These are phyloP conservation scores for Leishmania amazonensis DNA, from an alignment of 208 protist species.

Conservation along the genomic window DNA sequence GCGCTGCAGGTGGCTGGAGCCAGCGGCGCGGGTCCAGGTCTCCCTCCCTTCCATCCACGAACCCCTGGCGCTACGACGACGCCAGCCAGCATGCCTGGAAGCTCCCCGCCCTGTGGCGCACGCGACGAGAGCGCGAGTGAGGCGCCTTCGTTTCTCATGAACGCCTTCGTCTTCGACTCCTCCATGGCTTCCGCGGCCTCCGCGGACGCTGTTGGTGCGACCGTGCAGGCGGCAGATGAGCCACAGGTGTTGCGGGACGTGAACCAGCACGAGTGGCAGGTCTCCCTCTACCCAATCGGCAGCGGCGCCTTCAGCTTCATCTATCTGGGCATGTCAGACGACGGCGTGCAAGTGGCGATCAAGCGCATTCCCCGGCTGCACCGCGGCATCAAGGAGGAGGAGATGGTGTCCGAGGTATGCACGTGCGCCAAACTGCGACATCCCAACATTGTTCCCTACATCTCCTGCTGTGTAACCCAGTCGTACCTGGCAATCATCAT, in stretches of 20 bases:
- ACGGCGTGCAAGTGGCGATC: slow-evolving; percentile 80
- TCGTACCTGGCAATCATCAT: slow-evolving; percentile 81
- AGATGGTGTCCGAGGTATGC: slow-evolving; percentile 66
- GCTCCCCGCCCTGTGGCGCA: slow-evolving; percentile 8
- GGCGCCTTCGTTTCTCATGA: slow-evolving; percentile 28
- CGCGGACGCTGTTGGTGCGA: slow-evolving; percentile 21
- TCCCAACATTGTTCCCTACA: slow-evolving; percentile 83
- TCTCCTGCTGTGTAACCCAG: slow-evolving; percentile 62
- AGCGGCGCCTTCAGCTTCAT: slow-evolving; percentile 72
- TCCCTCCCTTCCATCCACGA: slow-evolving; percentile 12
- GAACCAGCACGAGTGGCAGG: slow-evolving; percentile 59
- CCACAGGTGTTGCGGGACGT: slow-evolving; percentile 61
- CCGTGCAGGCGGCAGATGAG: slow-evolving; percentile 34
- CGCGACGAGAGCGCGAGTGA: slow-evolving; percentile 20
- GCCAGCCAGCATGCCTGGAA: slow-evolving; percentile 20
- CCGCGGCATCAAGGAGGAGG: slow-evolving; percentile 64
- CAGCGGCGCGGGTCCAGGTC: not conserved
- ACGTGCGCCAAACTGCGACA: slow-evolving; percentile 64
- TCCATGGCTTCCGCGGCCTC: slow-evolving; percentile 17
- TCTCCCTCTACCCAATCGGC: slow-evolving; percentile 64
- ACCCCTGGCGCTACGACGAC: not conserved
- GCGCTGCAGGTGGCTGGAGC: not conserved
- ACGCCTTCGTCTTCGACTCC: slow-evolving; percentile 33
- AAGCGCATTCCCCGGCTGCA: slow-evolving; percentile 73
- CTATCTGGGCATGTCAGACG: slow-evolving; percentile 71